These are phyloP conservation scores for Porosira glacialis DNA, from an alignment of 352 stramenopile species.

Conservation along the genomic window DNA sequence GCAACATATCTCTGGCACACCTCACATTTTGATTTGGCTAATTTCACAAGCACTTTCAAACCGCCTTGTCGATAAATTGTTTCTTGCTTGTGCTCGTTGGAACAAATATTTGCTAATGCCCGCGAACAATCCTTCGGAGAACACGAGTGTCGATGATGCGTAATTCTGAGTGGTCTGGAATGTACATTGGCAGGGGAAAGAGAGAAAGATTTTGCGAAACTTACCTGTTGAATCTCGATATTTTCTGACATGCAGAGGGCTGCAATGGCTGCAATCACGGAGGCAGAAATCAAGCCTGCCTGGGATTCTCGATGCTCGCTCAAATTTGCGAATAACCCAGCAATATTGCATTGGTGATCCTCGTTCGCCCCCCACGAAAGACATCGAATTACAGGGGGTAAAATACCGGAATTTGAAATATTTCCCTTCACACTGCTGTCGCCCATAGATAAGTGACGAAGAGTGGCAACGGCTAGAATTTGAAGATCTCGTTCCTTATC, in stretches of 20 bases:
- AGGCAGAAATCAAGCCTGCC: conserved; percentile 87
- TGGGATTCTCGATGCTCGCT: conserved; percentile 86
- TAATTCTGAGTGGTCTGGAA: background rate
- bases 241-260: conserved; percentile 82
- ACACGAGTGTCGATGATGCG: conserved; percentile 2
- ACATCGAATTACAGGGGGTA: conserved; percentile 86
- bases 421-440: conserved; percentile 81
- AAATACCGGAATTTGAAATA: conserved; percentile 47
- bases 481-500: conserved; percentile 87
- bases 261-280: conserved; percentile 84
- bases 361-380: conserved; percentile 84
- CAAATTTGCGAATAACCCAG: conserved; percentile 89
- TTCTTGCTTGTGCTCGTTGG: conserved; percentile 92
- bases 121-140: conserved; percentile 83
- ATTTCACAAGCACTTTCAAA: conserved; percentile 85
- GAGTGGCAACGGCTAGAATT: conserved; percentile 84
- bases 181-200: too few relatives aligned
- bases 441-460: conserved; percentile 87
- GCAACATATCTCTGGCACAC: conserved; percentile 91
- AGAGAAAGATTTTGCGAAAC: conserved; percentile 11
- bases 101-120: conserved; percentile 88
- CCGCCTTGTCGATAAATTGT: conserved; percentile 88
- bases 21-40: conserved; percentile 86
- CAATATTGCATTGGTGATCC: conserved; percentile 90
- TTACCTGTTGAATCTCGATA: conserved; percentile 88